These are phyloP conservation scores for Metschnikowia continentalis DNA, from an alignment of 805 yeast species.

Conservation along the genomic window DNA sequence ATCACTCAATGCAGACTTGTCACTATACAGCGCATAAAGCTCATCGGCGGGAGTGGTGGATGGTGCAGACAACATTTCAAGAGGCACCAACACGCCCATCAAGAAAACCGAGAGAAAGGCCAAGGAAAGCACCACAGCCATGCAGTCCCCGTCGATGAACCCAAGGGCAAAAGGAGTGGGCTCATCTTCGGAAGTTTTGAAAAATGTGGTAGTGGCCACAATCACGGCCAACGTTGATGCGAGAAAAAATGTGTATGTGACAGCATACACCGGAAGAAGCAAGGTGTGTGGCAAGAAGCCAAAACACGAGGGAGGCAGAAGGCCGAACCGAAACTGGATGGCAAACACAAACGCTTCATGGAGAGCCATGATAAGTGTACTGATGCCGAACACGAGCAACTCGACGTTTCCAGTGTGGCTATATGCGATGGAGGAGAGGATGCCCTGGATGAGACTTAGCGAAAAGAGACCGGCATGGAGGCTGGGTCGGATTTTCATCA, in stretches of 20 bases:
- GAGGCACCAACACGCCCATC: background rate
- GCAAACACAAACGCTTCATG: background rate
- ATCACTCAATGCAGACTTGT: background rate
- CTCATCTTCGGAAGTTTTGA: background rate
- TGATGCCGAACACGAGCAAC: background rate
- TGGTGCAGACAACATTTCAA: background rate
- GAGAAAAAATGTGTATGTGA: background rate
- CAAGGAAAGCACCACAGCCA: background rate
- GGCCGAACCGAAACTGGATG: background rate
- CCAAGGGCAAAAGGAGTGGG: background rate
- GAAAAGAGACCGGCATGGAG: conserved; percentile 11
- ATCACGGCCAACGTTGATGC: background rate
- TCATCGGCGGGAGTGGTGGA: background rate
- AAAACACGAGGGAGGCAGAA: background rate
- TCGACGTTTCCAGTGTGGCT: background rate
- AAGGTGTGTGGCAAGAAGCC: background rate
- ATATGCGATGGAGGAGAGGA: conserved; percentile 10
- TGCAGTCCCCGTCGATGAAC: background rate
- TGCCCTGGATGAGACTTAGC: conserved; percentile 10
- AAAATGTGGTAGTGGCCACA: background rate
- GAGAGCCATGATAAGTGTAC: background rate
- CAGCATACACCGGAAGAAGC: background rate
- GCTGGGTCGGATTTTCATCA: background rate
- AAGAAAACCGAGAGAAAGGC: conserved; percentile 1
- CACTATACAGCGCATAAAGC: background rate